Conservation (phyloP, 164 flowering plant genomes). For the Umbellularia californica region DNA sequence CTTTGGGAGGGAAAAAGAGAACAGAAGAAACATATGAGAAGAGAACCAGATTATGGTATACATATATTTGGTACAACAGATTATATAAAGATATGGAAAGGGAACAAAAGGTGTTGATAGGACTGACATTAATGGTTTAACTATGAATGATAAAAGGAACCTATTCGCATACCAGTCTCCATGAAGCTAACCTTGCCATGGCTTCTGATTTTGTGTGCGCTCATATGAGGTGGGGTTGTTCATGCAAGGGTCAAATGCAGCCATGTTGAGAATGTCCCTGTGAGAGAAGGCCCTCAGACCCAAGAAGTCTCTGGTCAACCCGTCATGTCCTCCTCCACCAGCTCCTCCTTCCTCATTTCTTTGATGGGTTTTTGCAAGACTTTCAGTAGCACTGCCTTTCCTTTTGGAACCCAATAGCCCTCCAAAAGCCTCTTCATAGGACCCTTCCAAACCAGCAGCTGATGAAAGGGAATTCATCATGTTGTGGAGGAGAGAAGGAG, state of each 20-base stretch:
- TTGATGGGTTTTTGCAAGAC: background rate
- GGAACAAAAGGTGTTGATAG: background rate
- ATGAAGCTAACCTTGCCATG: conserved; percentile 60
- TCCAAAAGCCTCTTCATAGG: conserved; percentile 42
- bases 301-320: conserved; percentile 82
- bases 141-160: conserved; percentile 5
- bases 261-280: conserved; percentile 52
- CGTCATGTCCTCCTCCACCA: conserved; percentile 34
- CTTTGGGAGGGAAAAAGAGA: conserved; percentile 21
- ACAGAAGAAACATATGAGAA: conserved; percentile 1
- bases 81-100: background rate
- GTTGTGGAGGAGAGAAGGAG: conserved; percentile 36
- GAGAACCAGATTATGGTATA: conserved; percentile 1
- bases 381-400: conserved; percentile 13
- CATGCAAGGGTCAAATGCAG: conserved; percentile 50
- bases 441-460: conserved; percentile 26
- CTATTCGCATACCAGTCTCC: conserved; percentile 6
- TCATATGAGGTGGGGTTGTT: conserved; percentile 27
- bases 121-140: background rate
- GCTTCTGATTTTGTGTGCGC: conserved; percentile 38
- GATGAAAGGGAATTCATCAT: conserved; percentile 42
- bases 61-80: background rate
- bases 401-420: conserved; percentile 28
- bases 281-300: conserved; percentile 68
- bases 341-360: conserved; percentile 18